Evolutionary conservation across 2,329 filamentous ascomycete species (phyloP), one percentile per base, ranked within the genome.

Genomic region (Colletotrichum coccodes): DNA sequence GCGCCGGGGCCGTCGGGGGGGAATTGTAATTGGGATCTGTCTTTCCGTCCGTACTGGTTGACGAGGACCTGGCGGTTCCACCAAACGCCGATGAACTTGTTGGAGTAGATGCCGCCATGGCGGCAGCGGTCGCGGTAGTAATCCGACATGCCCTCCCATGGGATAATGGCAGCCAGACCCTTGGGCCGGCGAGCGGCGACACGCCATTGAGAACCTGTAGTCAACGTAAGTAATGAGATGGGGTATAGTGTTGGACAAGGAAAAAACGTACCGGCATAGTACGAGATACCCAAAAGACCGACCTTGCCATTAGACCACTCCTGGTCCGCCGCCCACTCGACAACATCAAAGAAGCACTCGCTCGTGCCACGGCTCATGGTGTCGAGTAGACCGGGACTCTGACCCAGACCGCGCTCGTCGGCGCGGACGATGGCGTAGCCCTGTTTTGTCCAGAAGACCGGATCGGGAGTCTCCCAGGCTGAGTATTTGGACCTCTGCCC

Each of bases 31-130:
- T 42, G 52, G 11, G 59, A 78, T 38, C 86, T 78, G 1, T 84
- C 85, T 2, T 84, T 82, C 11, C 81, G 82, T 1, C 91, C 91
- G 69, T 93, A 93, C 76, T 94, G 91, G 73, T 92, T 93, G 0
- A 83, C 82, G 8, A 91, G 80, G 7, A 92, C 89, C 74, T 92
- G 90, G 0, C 89, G 83, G 73, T 91, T 85, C 89, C 89, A 92
- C 90, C 90, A 92, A 73, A 90, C 88, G 14, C 79, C 74, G 72
- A 91, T 90, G 72, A 90, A 90, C 0, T 74, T 76, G 71, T 90
- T 85, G 0, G 87, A 87, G 2, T 90, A 75, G 52, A 91, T 91
- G 0, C 89, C 89, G 1, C 89, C 89, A 65, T 91, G 89, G 0
- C 88, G 82, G 70, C 86, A 89, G 1, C 87, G 79, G 69, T 91